phyloP scores from a whole-genome alignment of 2,329 filamentous ascomycete genomes.

The Cercospora zeae-maydis region DNA sequence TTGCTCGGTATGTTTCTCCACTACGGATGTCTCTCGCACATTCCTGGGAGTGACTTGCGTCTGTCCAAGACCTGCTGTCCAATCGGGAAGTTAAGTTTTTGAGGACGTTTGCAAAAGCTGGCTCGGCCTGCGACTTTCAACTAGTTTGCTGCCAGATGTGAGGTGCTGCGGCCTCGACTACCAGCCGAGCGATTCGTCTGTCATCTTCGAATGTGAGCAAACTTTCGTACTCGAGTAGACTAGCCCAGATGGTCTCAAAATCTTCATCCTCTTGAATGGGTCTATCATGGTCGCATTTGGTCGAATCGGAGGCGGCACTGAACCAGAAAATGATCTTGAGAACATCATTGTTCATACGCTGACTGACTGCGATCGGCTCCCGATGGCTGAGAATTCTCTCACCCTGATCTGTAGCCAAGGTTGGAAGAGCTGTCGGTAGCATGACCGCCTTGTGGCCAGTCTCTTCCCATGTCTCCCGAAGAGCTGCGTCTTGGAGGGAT shows the following conservation, averaged over 20 bases:
- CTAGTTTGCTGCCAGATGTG: not conserved
- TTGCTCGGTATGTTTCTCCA: too few species aligned
- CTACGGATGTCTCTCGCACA: too few species aligned
- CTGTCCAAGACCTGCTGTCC: too few species aligned
- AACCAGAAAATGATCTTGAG: slow-evolving; percentile 4
- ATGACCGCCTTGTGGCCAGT: slow-evolving; percentile 12
- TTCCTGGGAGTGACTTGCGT: too few species aligned
- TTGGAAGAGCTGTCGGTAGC: slow-evolving; percentile 37
- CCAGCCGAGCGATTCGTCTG: not conserved
- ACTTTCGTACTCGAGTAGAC: not conserved
- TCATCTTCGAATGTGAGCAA: slow-evolving; percentile 1
- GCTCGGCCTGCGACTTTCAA: not conserved
- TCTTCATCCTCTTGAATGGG: not conserved
- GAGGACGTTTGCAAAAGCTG: not conserved
- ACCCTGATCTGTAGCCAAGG: slow-evolving; percentile 31
- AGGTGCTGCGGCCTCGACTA: not conserved
- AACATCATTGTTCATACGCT: not conserved
- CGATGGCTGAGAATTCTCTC: not conserved
- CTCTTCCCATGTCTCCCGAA: slow-evolving; percentile 20
- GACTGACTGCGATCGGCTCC: not conserved
- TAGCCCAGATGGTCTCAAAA: not conserved
- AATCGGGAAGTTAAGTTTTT: not conserved
- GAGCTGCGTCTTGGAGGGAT: slow-evolving; percentile 14
- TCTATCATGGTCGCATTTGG: not conserved
- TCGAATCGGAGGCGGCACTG: not conserved